These are phyloP conservation scores for Meyerozyma sp. DNA, from an alignment of 1,139 yeast species.

Conservation along the genomic window DNA sequence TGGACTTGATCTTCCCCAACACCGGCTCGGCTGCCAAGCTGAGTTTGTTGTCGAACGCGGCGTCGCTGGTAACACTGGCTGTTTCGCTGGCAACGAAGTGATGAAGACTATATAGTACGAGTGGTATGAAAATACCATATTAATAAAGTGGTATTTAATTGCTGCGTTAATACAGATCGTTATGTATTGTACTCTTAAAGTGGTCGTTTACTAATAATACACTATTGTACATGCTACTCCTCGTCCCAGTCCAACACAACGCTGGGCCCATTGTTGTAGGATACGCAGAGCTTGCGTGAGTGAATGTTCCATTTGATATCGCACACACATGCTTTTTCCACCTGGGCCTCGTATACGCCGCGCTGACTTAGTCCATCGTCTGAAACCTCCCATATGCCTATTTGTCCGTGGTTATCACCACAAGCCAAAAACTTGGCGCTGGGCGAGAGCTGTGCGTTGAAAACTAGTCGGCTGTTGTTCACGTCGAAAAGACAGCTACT, in stretches of 20 bases:
- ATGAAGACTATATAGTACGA: not conserved
- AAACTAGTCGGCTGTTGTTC: slow-evolving; percentile 47
- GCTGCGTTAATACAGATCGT: too few relatives aligned
- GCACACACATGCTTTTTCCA: slow-evolving; percentile 18
- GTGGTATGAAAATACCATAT: too few relatives aligned
- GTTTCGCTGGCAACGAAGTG: not conserved
- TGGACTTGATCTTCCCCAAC: slow-evolving; percentile 42
- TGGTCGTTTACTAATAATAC: slow-evolving; percentile 2
- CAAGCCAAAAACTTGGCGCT: slow-evolving; percentile 46
- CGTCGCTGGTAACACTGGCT: slow-evolving; percentile 1
- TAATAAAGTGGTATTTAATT: too few relatives aligned
- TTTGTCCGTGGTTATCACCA: slow-evolving; percentile 59
- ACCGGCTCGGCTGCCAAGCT: slow-evolving; percentile 24
- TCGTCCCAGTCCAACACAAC: slow-evolving; percentile 22
- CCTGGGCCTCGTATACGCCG: not conserved
- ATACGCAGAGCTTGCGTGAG: slow-evolving; percentile 29
- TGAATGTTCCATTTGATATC: slow-evolving; percentile 39
- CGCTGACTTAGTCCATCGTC: slow-evolving; percentile 2
- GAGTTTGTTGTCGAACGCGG: slow-evolving; percentile 7
- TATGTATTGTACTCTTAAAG: too few relatives aligned
- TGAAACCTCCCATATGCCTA: slow-evolving; percentile 48
- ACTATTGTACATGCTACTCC: slow-evolving; percentile 1
- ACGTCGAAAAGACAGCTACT: slow-evolving; percentile 25
- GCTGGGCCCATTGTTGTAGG: slow-evolving; percentile 41
- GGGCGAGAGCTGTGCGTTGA: slow-evolving; percentile 49